A percentile compares a stretch with the other conserved stretches of the same genome.
Conservation (phyloP, 805 yeast genomes). For the Teunomyces barrocoloradensis region DNA sequence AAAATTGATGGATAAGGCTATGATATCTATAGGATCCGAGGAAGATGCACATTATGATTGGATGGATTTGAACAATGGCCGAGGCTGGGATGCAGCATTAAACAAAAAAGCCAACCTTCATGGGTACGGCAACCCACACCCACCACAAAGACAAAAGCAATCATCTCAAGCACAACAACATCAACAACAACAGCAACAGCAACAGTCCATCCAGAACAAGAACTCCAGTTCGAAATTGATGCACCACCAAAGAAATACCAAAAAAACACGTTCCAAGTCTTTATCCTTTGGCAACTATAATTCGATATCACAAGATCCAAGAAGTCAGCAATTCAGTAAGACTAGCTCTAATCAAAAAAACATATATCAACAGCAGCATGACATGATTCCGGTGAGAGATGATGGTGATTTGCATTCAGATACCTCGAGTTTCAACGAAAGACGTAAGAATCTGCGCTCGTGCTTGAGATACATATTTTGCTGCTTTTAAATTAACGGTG, state of each 20-base stretch:
- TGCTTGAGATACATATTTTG: constrained; percentile 5
- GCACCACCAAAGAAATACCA: constrained; percentile 13
- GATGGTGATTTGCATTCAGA: constrained; percentile 41
- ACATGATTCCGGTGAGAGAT: constrained; percentile 32
- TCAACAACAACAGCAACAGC: constrained; percentile 15
- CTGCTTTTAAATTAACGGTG: background rate
- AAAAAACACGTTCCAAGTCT: constrained; percentile 12
- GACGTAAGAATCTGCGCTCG: constrained; percentile 8
- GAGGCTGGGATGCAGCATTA: constrained; percentile 89
- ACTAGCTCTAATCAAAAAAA: constrained; percentile 15
- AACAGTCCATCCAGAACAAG: constrained; percentile 8
- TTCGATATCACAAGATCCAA: constrained; percentile 17
- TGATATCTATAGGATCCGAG: constrained; percentile 64
- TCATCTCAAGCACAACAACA: constrained; percentile 1
- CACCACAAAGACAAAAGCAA: constrained; percentile 38
- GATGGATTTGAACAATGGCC: constrained; percentile 94
- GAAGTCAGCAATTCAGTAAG: constrained; percentile 20
- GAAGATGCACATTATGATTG: constrained; percentile 91
- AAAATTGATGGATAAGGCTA: constrained; percentile 70
- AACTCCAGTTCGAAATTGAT: constrained; percentile 7
- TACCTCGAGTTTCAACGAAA: constrained; percentile 29
- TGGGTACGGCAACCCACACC: constrained; percentile 95
- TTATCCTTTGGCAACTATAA: constrained; percentile 19
- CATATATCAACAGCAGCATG: constrained; percentile 25
- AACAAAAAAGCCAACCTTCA: constrained; percentile 92